Conservation (phyloP, 352 stramenopile genomes). For the Phytopythium helicoides region DNA sequence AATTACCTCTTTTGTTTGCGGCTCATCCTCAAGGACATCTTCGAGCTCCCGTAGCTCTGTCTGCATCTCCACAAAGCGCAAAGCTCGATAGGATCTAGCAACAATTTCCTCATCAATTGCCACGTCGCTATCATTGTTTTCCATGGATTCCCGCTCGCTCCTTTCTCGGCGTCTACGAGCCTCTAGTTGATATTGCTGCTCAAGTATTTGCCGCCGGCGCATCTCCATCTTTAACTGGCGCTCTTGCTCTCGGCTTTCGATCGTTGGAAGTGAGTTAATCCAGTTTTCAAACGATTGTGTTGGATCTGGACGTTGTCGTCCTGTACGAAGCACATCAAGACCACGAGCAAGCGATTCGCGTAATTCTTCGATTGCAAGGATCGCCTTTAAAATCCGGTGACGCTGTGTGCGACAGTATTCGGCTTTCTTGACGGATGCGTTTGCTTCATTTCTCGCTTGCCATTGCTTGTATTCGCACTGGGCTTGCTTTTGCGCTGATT, state of each 20-base stretch:
- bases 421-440: no score
- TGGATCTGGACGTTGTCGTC: constrained; percentile 35
- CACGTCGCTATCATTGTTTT: constrained; percentile 37
- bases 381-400: constrained; percentile 13
- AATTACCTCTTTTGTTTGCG: neutral
- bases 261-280: constrained; percentile 53
- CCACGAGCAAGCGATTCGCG: constrained; percentile 28
- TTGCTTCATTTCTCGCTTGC: no score
- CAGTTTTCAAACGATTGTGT: constrained; percentile 45
- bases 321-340: constrained; percentile 32
- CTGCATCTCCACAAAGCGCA: constrained; percentile 23
- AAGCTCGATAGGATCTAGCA: constrained; percentile 28
- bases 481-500: no score
- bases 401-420: neutral
- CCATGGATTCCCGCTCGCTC: constrained; percentile 36
- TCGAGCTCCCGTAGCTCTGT: constrained; percentile 22
- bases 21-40: neutral
- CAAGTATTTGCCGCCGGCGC: constrained; percentile 36
- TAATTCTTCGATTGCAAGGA: constrained; percentile 23
- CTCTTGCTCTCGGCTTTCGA: constrained; percentile 45
- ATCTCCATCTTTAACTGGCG: constrained; percentile 28
- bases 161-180: constrained; percentile 33
- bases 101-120: constrained; percentile 19
- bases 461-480: no score
- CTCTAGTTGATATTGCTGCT: constrained; percentile 44